These are phyloP conservation scores for Paecilomyces fulvus DNA, from an alignment of 2,329 filamentous ascomycete species.

Conservation along the genomic window DNA sequence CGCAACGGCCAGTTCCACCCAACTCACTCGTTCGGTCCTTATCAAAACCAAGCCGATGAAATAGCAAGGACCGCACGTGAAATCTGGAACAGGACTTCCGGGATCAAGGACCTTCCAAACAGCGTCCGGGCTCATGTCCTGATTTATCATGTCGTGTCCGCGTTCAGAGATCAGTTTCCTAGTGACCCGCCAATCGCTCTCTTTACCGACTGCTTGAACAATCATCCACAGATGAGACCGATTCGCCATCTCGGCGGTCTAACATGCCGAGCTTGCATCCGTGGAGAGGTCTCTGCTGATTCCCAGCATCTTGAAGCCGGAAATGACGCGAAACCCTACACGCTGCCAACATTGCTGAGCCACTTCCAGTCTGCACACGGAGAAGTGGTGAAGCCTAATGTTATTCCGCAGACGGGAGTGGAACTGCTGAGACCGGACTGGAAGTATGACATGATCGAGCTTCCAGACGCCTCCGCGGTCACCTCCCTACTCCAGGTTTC, in stretches of 20 bases:
- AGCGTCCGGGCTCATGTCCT: slow-evolving; percentile 56
- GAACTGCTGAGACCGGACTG: slow-evolving; percentile 39
- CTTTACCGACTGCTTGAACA: slow-evolving; percentile 52
- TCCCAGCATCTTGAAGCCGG: slow-evolving; percentile 4
- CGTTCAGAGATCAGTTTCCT: slow-evolving; percentile 50
- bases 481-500: slow-evolving; percentile 38
- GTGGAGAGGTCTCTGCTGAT: background rate
- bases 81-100: slow-evolving; percentile 54
- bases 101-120: slow-evolving; percentile 53
- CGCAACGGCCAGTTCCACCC: slow-evolving; percentile 6
- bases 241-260: slow-evolving; percentile 48
- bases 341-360: slow-evolving; percentile 22
- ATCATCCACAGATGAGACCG: slow-evolving; percentile 49
- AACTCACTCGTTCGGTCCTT: slow-evolving; percentile 33
- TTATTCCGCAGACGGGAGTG: slow-evolving; percentile 11
- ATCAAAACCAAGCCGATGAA: slow-evolving; percentile 43
- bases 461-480: slow-evolving; percentile 39
- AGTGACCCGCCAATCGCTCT: slow-evolving; percentile 50
- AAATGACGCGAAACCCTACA: slow-evolving; percentile 16
- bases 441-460: slow-evolving; percentile 53
- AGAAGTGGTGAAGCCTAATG: slow-evolving; percentile 16
- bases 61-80: slow-evolving; percentile 50
- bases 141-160: slow-evolving; percentile 53
- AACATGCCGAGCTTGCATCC: slow-evolving; percentile 46
- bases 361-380: slow-evolving; percentile 33